Evolutionary conservation across 495 filamentous ascomycete genomes (phyloP).

Genomic region (Podospora pseudopauciseta): DNA sequence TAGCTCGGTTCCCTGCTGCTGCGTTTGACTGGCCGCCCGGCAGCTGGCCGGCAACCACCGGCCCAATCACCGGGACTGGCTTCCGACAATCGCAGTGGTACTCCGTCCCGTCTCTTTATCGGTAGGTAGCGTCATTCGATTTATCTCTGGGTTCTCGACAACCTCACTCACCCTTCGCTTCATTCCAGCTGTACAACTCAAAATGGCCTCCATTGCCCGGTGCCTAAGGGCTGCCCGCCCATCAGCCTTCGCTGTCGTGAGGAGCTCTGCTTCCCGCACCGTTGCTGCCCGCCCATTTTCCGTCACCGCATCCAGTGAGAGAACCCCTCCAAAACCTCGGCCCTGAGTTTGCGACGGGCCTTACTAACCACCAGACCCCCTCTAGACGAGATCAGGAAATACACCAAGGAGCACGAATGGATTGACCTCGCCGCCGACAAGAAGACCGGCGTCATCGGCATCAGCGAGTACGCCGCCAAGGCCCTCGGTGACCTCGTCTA

Average conservation of each 20-base stretch:
- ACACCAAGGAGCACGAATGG: slow-evolving; percentile 98
- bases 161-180: neutral
- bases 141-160: slow-evolving; percentile 5
- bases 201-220: slow-evolving; percentile 50
- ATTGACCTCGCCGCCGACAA: slow-evolving; percentile 76
- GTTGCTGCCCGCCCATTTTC: slow-evolving; percentile 41
- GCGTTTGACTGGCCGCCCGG: slow-evolving; percentile 6
- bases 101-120: slow-evolving; percentile 6
- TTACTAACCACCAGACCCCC: slow-evolving; percentile 11
- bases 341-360: neutral
- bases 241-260: slow-evolving; percentile 36
- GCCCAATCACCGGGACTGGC: slow-evolving; percentile 5
- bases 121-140: slow-evolving; percentile 20
- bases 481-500: slow-evolving; percentile 94
- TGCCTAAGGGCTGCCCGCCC: slow-evolving; percentile 44
- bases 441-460: slow-evolving; percentile 70
- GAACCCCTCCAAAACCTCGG: slow-evolving; percentile 7
- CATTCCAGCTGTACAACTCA: slow-evolving; percentile 7
- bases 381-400: slow-evolving; percentile 67
- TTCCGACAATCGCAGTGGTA: slow-evolving; percentile 4
- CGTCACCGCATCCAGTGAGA: slow-evolving; percentile 42
- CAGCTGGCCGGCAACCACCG: slow-evolving; percentile 20
- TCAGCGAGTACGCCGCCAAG: slow-evolving; percentile 85
- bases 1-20: slow-evolving; percentile 16
- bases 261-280: slow-evolving; percentile 31